Evolutionary conservation across 768 basidiomycete genomes (phyloP), one percentile per base, ranked within the genome.

Genomic region (Serendipita sp.): DNA sequence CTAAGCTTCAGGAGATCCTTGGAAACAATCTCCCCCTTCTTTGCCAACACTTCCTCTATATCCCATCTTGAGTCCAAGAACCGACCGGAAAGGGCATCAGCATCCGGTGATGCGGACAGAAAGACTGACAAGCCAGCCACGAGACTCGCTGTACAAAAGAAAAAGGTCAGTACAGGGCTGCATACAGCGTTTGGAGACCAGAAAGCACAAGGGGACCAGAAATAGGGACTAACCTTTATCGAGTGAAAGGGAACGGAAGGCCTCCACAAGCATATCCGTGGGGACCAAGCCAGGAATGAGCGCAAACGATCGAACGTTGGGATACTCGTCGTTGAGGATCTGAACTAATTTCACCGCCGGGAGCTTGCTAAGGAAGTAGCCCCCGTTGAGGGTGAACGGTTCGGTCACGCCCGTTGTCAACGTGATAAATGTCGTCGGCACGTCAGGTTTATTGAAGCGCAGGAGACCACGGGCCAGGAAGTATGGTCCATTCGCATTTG

Each of bases 231-330:
- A n/a, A 58, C 53, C 53, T 33, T 58, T 24, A 24, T 58, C 53
- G 30, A 58, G 53, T 11, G 53, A 4, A n/a, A 58, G 4, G 0
- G 24, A 22, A 13, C 53, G 24, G 9, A 58, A 24, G 22, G 53
- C 53, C 20, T 58, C 53, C 4, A 58, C 9, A 9, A 58, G 20
- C 53, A 58, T 58, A 58, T 58, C 53, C 53, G 53, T 58, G 9
- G 20, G 24, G 31, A 58, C 53, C 17, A 58, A 31, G 4, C 53
- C 53, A 9, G 53, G 53, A 0, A 58, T 58, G 33, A 58, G 17
- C 20, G 53, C 24, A 58, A 58, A 58, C 24, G 53, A 24, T 13
- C 53, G 53, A n/a, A 58, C 24, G 3, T 58, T 58, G 9, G 53
- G 53, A 31, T 58, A 58, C 31, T 58, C 53, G 20, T n/a, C 26